Evolutionary conservation across 2,329 filamentous ascomycete species (phyloP), one percentile per base, ranked within the genome.

Genomic region (Scytalidium sp.): DNA sequence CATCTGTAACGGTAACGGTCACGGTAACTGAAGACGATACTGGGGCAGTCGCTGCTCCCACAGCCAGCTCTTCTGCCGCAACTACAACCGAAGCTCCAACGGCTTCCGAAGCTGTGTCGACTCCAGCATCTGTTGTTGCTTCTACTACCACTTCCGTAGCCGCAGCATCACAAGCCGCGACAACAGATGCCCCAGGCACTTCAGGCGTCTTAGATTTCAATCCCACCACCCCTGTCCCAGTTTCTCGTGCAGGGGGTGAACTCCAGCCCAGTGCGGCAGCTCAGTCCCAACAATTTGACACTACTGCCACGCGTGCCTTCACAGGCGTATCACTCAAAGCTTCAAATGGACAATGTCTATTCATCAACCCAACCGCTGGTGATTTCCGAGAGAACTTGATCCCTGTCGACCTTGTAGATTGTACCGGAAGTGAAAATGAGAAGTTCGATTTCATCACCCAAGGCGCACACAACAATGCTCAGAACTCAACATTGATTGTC

Each of bases 201-300:
- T 27, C 47, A 11, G 25, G 50, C 1, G 23, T 45, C 10, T 23
- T 49, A 40, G 21, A 46, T 10, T 3, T 27, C 20, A 60, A 72
- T 52, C 72, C 74, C 3, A 74, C 72, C 1, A 59, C 66, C 1
- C 58, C 70, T 1, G 69, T 78, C 1, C 69, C 77, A 1, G 76
- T 80, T 8, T 77, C 76, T 4, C 67, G 77, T 19, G 75, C 73
- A 17, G 77, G 78, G 7, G 73, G 71, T n/a, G 66, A 61, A 1
- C 67, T 81, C 36, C 65, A 76, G 49, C 76, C 76, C 1, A 70
- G 72, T 2, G 75, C 76, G 0, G 77, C 71, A 1, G 76, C 75
- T 1, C 65, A 75, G 59, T 67, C 72, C n/a, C 68, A 75, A 20
- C 62, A 65, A 45, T 62, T 64, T 19, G 72, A 75, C 50, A 56